These are phyloP conservation scores for Diospyros kaki DNA, from an alignment of 148 eudicot species.

Conservation along the genomic window DNA sequence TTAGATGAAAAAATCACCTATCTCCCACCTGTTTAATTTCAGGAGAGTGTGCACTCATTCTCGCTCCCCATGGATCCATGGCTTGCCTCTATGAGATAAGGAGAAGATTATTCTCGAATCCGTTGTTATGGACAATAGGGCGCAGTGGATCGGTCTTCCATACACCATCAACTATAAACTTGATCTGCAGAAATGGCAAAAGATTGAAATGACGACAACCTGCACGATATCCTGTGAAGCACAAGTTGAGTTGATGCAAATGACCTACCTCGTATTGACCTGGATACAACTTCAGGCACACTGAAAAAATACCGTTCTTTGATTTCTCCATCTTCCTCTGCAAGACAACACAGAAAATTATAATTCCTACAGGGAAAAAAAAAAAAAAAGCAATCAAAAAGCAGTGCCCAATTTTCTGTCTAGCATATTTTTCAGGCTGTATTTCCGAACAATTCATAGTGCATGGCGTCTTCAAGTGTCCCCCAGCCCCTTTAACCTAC, in stretches of 20 bases:
- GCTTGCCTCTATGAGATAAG: constrained; percentile 28
- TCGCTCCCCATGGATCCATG: neutral
- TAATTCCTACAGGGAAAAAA: neutral
- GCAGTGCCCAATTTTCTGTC: neutral
- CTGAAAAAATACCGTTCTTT: constrained; percentile 63
- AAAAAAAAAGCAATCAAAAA: constrained; percentile 4
- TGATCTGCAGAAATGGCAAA: constrained; percentile 49
- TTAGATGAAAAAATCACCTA: neutral
- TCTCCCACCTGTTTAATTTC: neutral
- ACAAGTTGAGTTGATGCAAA: neutral
- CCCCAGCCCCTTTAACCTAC: neutral
- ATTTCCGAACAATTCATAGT: neutral
- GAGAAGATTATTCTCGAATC: constrained; percentile 72
- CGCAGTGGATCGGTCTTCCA: constrained; percentile 89
- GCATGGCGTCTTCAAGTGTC: neutral
- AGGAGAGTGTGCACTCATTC: neutral
- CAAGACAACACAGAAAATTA: constrained; percentile 5
- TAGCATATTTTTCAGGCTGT: neutral
- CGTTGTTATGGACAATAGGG: constrained; percentile 51
- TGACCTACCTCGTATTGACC: constrained; percentile 77
- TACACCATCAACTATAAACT: constrained; percentile 80
- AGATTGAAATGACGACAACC: neutral
- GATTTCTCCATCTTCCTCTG: constrained; percentile 93
- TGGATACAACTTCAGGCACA: constrained; percentile 66
- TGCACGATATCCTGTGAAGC: neutral